Evolutionary conservation across 2,329 filamentous ascomycete species (phyloP), one percentile per base, ranked within the genome.

Genomic region (Fusarium redolens): DNA sequence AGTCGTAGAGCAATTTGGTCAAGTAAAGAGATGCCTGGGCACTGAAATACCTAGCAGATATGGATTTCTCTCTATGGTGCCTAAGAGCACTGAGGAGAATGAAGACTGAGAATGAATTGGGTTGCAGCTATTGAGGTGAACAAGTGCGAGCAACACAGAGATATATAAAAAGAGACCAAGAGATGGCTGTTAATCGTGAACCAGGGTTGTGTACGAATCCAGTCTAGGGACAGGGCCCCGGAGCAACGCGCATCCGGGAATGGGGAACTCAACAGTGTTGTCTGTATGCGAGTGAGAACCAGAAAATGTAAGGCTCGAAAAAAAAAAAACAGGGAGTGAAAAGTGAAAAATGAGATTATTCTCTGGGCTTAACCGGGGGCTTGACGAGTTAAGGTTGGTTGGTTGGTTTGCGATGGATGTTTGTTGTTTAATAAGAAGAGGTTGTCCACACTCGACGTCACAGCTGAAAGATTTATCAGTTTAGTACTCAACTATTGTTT

Each of bases 271-370:
- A 52, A 30, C 38, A 61, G 51, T 61, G 59, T 54, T 51, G 31
- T 25, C n/a, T 33, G 20, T 7, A n/a, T 41, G 35, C 37, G 20
- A 66, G 52, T 45, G 35, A 45, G 54, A 67, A 22, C 65, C 37
- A 45, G 56, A 33, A n/a, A 52, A 60, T 31, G 18, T 65, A 48
- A 71, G 48, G 57, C 63, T 64, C 22, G 44, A 47, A 57, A 54
- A 22, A 22, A 22, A 22, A 22, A 40, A 40, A 71, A 63, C 70
- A 73, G 67, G 67, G 71, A 68, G 30, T 73, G 70, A 73, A 47
- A 73, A 57, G 20, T 71, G 71, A 73, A 68, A 74, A 65, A 55
- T 73, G 71, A 73, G 55, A 73, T 71, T 57, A 47, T 62, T 33
- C 43, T 44, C 35, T 55, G 31, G 51, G 48, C 56, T 74, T 61